Evolutionary conservation across 2,329 filamentous ascomycete genomes (phyloP), one percentile per base, ranked within the genome.

Genomic region (Pseudogymnoascus sp.): DNA sequence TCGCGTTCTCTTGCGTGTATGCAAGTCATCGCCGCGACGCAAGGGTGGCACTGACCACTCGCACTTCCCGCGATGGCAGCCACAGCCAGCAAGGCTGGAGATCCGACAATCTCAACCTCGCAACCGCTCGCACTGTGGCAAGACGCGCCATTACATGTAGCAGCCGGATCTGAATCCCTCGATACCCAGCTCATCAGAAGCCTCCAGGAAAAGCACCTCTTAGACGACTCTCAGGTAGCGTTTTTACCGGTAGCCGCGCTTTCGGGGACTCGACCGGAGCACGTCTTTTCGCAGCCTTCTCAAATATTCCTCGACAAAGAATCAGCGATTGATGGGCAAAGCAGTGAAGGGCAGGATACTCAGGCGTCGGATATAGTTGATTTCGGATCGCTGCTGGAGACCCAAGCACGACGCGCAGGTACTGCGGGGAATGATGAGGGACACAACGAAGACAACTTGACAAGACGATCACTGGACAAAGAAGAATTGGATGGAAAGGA

Each of bases 31-130:
- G 29, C 48, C 48, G 48, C 48, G 48, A 55, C 48, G 29, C 48
- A 55, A 55, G 48, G 48, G 48, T 55, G 48, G 48, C 48, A 55
- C 48, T 55, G 48, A 55, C 48, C 48, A 55, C 48, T 33, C 29
- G 8, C 48, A 55, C 48, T 33, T 33, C 29, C 48, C 29, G 48
- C n/a, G 48, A 55, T 55, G 48, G 48, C 29, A 27, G 29, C 48
- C 48, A 33, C 48, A 6, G 21, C 29, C 48, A 55, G 29, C 48
- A 55, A 55, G 29, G 48, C 48, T 55, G 29, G 48, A 33, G 48
- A 55, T 21, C 9, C 29, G 4, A 33, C 29, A 12, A 21, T 55
- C n/a, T 55, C 48, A 3, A 55, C 48, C 27, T 55, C 48, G 18
- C 48, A 55, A 55, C n/a, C 29, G 2, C 48, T 33, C 29, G 48